Conservation (phyloP, 2,329 filamentous ascomycete genomes). For the Curvularia verruculosa region DNA sequence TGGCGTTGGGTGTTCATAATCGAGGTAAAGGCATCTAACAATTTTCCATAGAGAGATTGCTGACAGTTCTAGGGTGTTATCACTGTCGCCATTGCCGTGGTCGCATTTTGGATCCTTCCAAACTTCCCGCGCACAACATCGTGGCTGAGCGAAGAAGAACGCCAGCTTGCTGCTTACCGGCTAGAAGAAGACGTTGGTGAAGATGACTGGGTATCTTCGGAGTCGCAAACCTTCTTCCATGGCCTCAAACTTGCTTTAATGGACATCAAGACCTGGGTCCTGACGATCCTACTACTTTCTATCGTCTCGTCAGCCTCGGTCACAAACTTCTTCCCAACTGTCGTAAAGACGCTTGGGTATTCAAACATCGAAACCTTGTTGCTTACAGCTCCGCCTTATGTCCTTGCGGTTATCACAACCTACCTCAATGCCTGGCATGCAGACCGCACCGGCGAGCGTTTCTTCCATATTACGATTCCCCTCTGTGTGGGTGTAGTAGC, state of each 20-base stretch:
- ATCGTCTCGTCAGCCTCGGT: constrained; percentile 50
- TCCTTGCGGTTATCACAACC: constrained; percentile 63
- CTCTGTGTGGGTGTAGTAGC: constrained; percentile 66
- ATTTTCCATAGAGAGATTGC: background rate
- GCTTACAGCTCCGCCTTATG: constrained; percentile 52
- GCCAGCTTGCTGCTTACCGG: constrained; percentile 47
- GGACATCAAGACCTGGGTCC: constrained; percentile 50
- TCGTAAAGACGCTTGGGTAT: constrained; percentile 67
- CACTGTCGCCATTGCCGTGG: constrained; percentile 66
- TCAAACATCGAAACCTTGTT: constrained; percentile 60
- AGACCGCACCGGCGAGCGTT: constrained; percentile 73
- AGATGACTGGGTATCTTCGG: constrained; percentile 48
- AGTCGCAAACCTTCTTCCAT: constrained; percentile 48
- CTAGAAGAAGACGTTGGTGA: constrained; percentile 49
- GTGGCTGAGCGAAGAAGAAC: constrained; percentile 50
- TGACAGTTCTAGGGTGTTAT: constrained; percentile 59
- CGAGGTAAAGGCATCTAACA: constrained; percentile 34
- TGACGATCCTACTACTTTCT: constrained; percentile 49
- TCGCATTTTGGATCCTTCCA: constrained; percentile 66
- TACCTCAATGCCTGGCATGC: constrained; percentile 73
- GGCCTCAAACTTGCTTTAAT: constrained; percentile 50
- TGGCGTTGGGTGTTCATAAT: constrained; percentile 75
- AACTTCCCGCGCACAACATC: constrained; percentile 65
- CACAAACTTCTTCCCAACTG: constrained; percentile 65
- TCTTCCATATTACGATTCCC: constrained; percentile 69